Percentiles rank a stretch among this genome's conserved stretches.
These are phyloP conservation scores for Anastatica hierochuntica DNA, from an alignment of 345 rosid genomes.

Conservation along the genomic window DNA sequence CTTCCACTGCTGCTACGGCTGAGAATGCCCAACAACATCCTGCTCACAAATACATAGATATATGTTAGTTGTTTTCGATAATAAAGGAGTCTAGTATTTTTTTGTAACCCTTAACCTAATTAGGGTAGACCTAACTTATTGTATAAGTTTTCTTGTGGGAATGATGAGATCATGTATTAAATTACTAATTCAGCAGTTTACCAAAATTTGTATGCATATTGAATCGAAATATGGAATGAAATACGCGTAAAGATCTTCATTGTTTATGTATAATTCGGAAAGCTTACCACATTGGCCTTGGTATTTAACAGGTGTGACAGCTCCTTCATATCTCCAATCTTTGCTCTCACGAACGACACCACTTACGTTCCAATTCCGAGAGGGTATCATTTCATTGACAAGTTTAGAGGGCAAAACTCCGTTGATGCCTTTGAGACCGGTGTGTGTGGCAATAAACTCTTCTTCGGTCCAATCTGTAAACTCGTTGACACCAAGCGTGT, in stretches of 20 bases:
- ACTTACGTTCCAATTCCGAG: constrained; percentile 19
- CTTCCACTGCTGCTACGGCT: constrained; percentile 52
- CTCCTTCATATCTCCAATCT: constrained; percentile 36
- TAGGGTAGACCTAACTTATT: constrained; percentile 11
- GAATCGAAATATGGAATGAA: no score
- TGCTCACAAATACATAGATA: not conserved
- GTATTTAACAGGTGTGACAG: constrained; percentile 30
- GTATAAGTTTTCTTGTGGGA: not conserved
- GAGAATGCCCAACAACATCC: constrained; percentile 65
- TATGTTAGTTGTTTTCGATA: no score
- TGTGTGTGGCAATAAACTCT: constrained; percentile 31
- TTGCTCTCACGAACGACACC: not conserved
- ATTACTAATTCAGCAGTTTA: no score
- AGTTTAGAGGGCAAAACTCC: not conserved
- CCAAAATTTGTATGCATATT: no score
- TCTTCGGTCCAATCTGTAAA: constrained; percentile 39
- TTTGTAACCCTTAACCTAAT: not conserved
- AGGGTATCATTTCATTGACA: not conserved
- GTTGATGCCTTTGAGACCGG: constrained; percentile 21
- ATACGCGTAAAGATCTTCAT: no score
- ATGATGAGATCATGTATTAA: no score
- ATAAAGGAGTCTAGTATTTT: no score
- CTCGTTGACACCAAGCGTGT: constrained; percentile 33
- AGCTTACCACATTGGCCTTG: constrained; percentile 36
- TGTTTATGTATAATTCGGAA: not conserved